Base-by-base conservation (phyloP, 805 yeast species). In the Zygosaccharomyces gambellarensis region DNA sequence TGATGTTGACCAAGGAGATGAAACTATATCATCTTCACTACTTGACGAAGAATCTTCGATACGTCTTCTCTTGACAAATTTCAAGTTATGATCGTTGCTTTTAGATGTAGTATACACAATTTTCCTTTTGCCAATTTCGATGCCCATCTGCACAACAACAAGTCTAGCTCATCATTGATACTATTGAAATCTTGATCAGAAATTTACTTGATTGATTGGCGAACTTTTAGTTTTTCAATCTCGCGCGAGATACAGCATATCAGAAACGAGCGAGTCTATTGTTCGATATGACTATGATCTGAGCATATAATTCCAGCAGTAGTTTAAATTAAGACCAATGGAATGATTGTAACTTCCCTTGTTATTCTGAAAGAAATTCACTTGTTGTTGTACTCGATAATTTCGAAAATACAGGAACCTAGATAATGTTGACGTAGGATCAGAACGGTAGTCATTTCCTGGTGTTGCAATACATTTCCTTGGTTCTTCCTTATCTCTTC, bases 61-160 rank as follows among this genome's bases (percentile, higher is more conserved):
- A 25, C 47, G 45, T 36, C 53, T 46, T 28, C 53, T 45, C 14
- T 49, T 49, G 19, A 46, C 27, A n/a, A 43, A 42, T 10, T 43
- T 42, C 34, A 44, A 38, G 21, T 49, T 49, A 27, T 25, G 41
- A 25, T 49, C 53, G n/a, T 25, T 10, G 17, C 39, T 39, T 14
- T 39, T 30, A 19, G 43, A 38, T 10, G 49, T 49, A 17, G 45
- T 36, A 43, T 49, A 49, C 21, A 49, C 53, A 27, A 49, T 27
- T 40, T 43, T 46, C 34, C 47, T 43, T 39, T 46, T 39, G 34
- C 45, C 45, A 12, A 30, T 34, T 11, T 12, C 19, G 7, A 27
- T 23, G 17, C 45, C 45, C 45, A 42, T 42, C 30, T 22, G 28
- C 22, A 34, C 5, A 25, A 8, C 28, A 25, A 25, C 9, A 14